These are phyloP conservation scores for Pinus albicaulis DNA, from an alignment of 75 land plant genomes.

Conservation along the genomic window DNA sequence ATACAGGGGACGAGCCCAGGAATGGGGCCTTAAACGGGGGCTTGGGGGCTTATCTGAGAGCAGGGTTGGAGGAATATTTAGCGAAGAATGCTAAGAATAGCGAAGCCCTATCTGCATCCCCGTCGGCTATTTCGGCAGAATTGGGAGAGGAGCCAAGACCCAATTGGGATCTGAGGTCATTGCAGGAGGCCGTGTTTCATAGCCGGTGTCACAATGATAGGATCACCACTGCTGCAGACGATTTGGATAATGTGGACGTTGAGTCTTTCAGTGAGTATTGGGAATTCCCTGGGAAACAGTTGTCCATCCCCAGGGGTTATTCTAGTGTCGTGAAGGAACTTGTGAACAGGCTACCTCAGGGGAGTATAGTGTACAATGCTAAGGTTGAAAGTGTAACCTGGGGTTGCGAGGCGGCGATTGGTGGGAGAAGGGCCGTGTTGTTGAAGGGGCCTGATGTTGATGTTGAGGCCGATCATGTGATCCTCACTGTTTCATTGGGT, in stretches of 20 bases:
- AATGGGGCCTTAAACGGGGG: not conserved
- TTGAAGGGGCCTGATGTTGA: constrained; percentile 6
- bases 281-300: constrained; percentile 34
- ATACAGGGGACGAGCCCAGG: not conserved
- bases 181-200: constrained; percentile 27
- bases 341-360: constrained; percentile 16
- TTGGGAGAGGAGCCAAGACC: not conserved
- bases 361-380: constrained; percentile 18
- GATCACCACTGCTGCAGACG: constrained; percentile 25
- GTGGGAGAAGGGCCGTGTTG: not conserved
- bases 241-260: constrained; percentile 26
- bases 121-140: not conserved
- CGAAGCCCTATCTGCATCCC: not conserved
- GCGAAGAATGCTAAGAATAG: not conserved
- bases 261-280: constrained; percentile 16
- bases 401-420: not conserved
- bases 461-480: constrained; percentile 27
- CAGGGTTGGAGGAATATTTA: constrained; percentile 4
- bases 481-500: constrained; percentile 36
- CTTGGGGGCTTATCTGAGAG: constrained; percentile 7
- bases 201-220: constrained; percentile 23
- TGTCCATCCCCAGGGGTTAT: constrained; percentile 24
- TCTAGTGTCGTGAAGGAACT: constrained; percentile 29
- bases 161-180: constrained; percentile 12
- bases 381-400: constrained; percentile 20